A percentile compares a stretch with the other conserved stretches of the same genome.
phyloP scores from a whole-genome alignment of 495 filamentous ascomycete species.

The Poronia punctata region DNA sequence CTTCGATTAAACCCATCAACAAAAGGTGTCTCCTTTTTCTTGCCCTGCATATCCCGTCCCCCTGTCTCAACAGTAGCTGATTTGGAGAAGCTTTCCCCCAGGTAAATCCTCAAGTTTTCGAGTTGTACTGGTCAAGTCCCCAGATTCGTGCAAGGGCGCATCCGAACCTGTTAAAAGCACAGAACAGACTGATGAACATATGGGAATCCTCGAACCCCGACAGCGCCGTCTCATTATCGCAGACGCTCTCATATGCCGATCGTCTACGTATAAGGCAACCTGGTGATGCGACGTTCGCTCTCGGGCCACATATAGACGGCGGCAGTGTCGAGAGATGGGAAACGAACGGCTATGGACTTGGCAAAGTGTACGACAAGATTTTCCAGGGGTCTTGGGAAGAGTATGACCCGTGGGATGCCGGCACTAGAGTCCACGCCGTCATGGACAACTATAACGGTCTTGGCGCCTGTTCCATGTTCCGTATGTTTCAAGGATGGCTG shows the following conservation, averaged over 20 bases:
- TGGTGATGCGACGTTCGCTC: constrained; percentile 71
- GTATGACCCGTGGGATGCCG: constrained; percentile 75
- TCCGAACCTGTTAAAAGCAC: constrained; percentile 59
- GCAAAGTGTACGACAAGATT: constrained; percentile 63
- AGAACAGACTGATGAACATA: constrained; percentile 70
- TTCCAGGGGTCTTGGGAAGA: constrained; percentile 72
- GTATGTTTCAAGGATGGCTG: constrained; percentile 86
- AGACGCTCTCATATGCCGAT: constrained; percentile 72
- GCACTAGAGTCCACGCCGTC: constrained; percentile 57
- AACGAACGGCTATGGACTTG: constrained; percentile 61
- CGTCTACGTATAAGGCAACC: constrained; percentile 71
- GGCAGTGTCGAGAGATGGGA: constrained; percentile 88
- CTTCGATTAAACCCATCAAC: constrained; percentile 53
- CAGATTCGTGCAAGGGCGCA: constrained; percentile 71
- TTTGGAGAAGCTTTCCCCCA: constrained; percentile 42
- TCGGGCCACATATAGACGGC: constrained; percentile 81
- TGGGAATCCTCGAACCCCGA: constrained; percentile 55
- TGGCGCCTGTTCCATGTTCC: constrained; percentile 75
- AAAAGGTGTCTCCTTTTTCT: constrained; percentile 27
- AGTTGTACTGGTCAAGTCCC: constrained; percentile 80
- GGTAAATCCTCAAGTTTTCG: constrained; percentile 65
- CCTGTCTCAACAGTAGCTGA: too few relatives aligned
- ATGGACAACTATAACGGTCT: constrained; percentile 77
- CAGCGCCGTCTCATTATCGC: constrained; percentile 49
- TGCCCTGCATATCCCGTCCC: neutral